Base-by-base conservation (phyloP, 441 rosid species). In the Dalechampia spathulata region DNA sequence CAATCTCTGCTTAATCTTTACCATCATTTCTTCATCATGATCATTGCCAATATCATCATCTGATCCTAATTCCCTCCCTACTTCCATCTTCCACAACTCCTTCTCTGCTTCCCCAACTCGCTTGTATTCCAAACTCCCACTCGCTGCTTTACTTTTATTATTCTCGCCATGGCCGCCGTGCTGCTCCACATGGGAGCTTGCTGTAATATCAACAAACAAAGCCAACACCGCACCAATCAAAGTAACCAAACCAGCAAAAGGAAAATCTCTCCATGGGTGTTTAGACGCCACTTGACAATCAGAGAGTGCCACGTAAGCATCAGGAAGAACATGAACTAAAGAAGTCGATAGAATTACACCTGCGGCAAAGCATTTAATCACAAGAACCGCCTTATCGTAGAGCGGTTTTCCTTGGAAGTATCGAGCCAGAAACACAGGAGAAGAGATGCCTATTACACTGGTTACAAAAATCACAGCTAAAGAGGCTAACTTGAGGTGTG, bases 341-440 rank as follows among this genome's bases (percentile, higher is more conserved):
- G 98, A 87, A 13, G 97, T 89, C 17, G 97, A 86, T 59, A 89
- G 85, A 40, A 90, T 87, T 2, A 90, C 98, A 1, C 98, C 98
- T 50, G 98, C 96, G 25, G 96, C 98, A 74, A 90, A 90, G 72
- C 96, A 83, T 68, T 91, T 87, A 46, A 91, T 81, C 1, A 79
- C 32, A 4, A 85, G 80, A 25, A 78, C 67, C 13, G 90, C 82
- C 66, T 74, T 81, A 57, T 83, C 92, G 73, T 90, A 87, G 12
- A 75, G 68, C 41, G 98, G 84, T 55, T 81, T 90, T 0, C 96
- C 95, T 1, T 76, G 90, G 63, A 87, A 91, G 61, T 62, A 75
- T 14, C 83, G 87, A 23, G 96, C 95, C 17, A 90, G 71, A 22
- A 87, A 57, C 26, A 87, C 88, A 0, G 96, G 98, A 10, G 64